These are phyloP conservation scores for Pulveroboletus ravenelii DNA, from an alignment of 768 basidiomycete genomes.

Conservation along the genomic window DNA sequence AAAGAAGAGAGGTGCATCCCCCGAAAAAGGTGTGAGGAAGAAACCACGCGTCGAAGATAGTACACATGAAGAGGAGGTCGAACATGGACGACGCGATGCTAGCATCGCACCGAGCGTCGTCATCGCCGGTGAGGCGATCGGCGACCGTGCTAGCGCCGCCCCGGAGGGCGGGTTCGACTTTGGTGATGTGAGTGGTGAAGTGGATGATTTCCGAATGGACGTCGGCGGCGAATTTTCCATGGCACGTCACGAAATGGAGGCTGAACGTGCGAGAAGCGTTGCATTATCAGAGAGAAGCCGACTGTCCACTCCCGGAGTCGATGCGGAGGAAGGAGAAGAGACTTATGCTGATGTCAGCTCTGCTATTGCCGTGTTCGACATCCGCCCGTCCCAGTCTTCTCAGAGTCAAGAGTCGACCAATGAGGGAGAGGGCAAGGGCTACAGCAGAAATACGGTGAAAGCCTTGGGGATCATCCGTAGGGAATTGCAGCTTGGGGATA, in stretches of 20 bases:
- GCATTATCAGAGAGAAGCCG: conserved; percentile 56
- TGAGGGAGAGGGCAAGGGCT: conserved; percentile 63
- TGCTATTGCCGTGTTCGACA: conserved; percentile 79
- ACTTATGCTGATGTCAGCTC: conserved; percentile 66
- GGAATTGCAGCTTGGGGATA: conserved; percentile 58
- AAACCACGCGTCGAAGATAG: conserved; percentile 54
- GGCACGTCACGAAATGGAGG: conserved; percentile 28
- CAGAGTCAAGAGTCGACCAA: conserved; percentile 42
- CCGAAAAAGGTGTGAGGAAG: conserved; percentile 52
- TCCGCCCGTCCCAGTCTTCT: conserved; percentile 49
- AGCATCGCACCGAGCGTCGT: conserved; percentile 59
- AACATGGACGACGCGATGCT: conserved; percentile 63
- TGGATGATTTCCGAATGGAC: conserved; percentile 75
- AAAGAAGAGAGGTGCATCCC: conserved; percentile 59
- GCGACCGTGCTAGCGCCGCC: conserved; percentile 48
- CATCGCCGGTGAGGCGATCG: conserved; percentile 53
- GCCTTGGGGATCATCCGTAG: conserved; percentile 71
- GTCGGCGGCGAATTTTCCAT: conserved; percentile 44
- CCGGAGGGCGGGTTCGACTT: conserved; percentile 60
- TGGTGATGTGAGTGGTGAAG: conserved; percentile 46
- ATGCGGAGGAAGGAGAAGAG: conserved; percentile 60
- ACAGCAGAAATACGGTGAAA: conserved; percentile 86
- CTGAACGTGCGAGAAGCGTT: conserved; percentile 43
- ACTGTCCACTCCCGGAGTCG: conserved; percentile 62
- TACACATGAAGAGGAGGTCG: conserved; percentile 56